Percentiles rank a stretch among this genome's conserved stretches.
These are phyloP conservation scores for Candida xyloterini DNA, from an alignment of 805 yeast species.

Conservation along the genomic window DNA sequence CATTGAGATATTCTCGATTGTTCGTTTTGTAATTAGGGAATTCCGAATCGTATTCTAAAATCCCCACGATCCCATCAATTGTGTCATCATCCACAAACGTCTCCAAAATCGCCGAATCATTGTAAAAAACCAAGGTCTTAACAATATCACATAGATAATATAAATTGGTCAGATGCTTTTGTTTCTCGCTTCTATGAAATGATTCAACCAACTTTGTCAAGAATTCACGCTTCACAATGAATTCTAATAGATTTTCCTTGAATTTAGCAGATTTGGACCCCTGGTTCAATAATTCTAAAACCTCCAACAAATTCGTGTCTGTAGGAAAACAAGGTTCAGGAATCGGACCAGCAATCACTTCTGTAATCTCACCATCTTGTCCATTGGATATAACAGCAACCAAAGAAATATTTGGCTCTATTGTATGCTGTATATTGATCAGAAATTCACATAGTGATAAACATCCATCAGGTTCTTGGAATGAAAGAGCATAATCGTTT, in stretches of 20 bases:
- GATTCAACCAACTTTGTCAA: constrained; percentile 47
- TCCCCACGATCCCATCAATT: constrained; percentile 65
- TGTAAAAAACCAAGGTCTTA: constrained; percentile 67
- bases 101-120: constrained; percentile 63
- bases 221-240: constrained; percentile 52
- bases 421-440: constrained; percentile 58
- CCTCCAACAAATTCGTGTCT: constrained; percentile 46
- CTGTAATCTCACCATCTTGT: constrained; percentile 56
- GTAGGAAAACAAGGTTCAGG: constrained; percentile 61
- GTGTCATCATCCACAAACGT: constrained; percentile 50
- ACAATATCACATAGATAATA: constrained; percentile 70
- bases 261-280: constrained; percentile 62
- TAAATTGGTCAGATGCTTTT: constrained; percentile 50
- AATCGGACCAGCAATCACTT: constrained; percentile 77
- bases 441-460: constrained; percentile 78
- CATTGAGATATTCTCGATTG: constrained; percentile 61
- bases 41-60: constrained; percentile 87
- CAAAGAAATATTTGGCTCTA: constrained; percentile 64
- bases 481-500: constrained; percentile 80
- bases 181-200: constrained; percentile 56
- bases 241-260: constrained; percentile 55
- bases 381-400: constrained; percentile 60
- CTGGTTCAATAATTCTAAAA: constrained; percentile 56
- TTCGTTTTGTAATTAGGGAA: constrained; percentile 78
- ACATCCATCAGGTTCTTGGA: constrained; percentile 91